These are phyloP conservation scores for Tolypocladium nubicola DNA, from an alignment of 2,329 filamentous ascomycete genomes.

Conservation along the genomic window DNA sequence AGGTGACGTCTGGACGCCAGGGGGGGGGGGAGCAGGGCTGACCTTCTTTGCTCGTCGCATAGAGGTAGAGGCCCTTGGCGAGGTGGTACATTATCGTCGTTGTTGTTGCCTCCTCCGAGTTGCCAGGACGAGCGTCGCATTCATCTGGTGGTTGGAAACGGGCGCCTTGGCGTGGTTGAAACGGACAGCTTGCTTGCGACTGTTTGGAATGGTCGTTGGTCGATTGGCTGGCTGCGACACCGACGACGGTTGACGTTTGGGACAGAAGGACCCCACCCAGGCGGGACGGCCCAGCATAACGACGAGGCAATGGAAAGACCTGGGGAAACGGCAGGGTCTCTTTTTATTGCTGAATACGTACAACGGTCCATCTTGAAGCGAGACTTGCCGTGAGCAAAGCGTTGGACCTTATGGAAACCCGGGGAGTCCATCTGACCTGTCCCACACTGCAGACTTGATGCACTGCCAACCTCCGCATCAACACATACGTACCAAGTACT, in stretches of 20 bases:
- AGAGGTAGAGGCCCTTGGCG: slow-evolving; percentile 85
- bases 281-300: not conserved
- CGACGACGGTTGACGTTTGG: not conserved
- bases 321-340: too few relatives aligned
- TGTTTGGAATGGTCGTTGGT: not conserved
- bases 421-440: too few relatives aligned
- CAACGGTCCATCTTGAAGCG: too few relatives aligned
- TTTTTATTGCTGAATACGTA: too few relatives aligned
- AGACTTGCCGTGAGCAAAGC: too few relatives aligned
- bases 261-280: not conserved
- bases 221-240: not conserved
- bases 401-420: too few relatives aligned
- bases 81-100: slow-evolving; percentile 73
- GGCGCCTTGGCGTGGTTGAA: not conserved
- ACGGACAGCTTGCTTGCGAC: not conserved
- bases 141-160: not conserved
- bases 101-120: not conserved
- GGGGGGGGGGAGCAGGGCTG: slow-evolving; percentile 9
- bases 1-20: not conserved
- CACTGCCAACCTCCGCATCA: too few relatives aligned
- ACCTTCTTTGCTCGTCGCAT: slow-evolving; percentile 97
- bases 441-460: too few relatives aligned
- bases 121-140: not conserved
- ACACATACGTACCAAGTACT: too few relatives aligned
- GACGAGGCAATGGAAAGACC: too few relatives aligned